Base-by-base conservation (phyloP, 306 rosid genomes). In the Fagus crenata region DNA sequence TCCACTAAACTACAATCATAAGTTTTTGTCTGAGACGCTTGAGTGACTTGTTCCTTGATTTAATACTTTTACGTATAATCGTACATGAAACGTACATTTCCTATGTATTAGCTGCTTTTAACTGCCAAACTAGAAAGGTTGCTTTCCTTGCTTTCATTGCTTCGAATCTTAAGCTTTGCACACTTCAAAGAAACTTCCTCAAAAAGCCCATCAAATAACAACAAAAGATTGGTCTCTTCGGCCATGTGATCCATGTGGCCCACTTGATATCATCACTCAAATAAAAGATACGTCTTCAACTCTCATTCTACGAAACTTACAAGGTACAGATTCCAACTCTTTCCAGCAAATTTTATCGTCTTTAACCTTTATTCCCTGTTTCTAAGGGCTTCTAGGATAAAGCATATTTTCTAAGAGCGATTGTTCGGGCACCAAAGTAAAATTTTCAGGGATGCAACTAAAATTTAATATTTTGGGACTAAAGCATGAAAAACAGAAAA, bases 121-220 rank as follows among this genome's bases (percentile, higher is more conserved):
- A 74, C 28, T 65, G 40, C 63, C 53, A 78, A 58, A 72, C 74
- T 49, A 53, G 68, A 71, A 36, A 60, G 4, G 84, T 84, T 41
- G 86, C 84, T 84, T 75, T 79, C 64, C 33, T 9, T 22, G 80
- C 54, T 84, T 75, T 79, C 64, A 40, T 9, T 22, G 80, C 54
- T 75, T 72, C 67, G 75, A 59, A 4, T 59, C 11, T 72, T 70
- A 69, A 49, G 33, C 7, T 13, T 60, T 69, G 75, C 67, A 64
- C 80, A 67, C 74, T 75, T 61, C 69, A 71, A 72, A 61, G 84
- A 85, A 87, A 75, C 82, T 89, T 89, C 89, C 85, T 75, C 39
- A 61, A 78, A 83, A 75, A 78, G 84, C 69, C 82, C 82, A 81
- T 76, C 78, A n/a, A 67, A 58, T 69, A 22, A 36, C 33, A 77